A percentile compares a stretch with the other conserved stretches of the same genome.
These are phyloP conservation scores for Mycosphaerella sp. DNA, from an alignment of 2,329 filamentous ascomycete genomes.

Conservation along the genomic window DNA sequence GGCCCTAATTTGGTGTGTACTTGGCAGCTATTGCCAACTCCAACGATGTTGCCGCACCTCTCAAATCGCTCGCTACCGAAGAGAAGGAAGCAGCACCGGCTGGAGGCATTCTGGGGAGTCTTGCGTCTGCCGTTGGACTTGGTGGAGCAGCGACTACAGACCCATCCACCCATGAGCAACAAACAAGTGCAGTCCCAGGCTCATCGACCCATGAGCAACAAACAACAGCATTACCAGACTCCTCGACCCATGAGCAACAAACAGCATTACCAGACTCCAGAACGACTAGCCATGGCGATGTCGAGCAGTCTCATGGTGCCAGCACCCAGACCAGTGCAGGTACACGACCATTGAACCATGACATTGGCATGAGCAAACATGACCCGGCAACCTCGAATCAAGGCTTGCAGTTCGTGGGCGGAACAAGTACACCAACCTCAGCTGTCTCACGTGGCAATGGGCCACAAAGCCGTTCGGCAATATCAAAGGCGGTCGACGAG, in stretches of 20 bases:
- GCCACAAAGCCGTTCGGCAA: not conserved
- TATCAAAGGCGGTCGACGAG: not conserved
- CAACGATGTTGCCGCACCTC: not conserved
- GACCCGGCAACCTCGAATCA: not conserved
- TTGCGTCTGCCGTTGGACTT: constrained; percentile 6
- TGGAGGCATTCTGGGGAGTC: constrained; percentile 3
- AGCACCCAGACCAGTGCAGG: not conserved
- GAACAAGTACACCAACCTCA: not conserved
- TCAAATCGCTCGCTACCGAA: not conserved
- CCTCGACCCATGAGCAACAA: not conserved
- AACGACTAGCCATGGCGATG: constrained; percentile 2
- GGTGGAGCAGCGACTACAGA: not conserved
- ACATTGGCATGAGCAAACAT: not conserved
- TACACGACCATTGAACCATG: not conserved
- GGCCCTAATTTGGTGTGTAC: not conserved
- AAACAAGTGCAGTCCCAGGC: not conserved
- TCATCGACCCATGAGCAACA: not conserved
- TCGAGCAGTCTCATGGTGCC: constrained; percentile 3
- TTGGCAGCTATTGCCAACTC: not conserved
- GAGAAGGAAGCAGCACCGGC: not conserved
- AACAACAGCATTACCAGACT: not conserved
- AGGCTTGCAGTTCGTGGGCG: constrained; percentile 5
- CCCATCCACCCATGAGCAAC: not conserved
- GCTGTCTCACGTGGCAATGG: not conserved
- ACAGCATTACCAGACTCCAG: not conserved